phyloP scores from a whole-genome alignment of 164 flowering plant genomes.

The Dillenia suffruticosa region DNA sequence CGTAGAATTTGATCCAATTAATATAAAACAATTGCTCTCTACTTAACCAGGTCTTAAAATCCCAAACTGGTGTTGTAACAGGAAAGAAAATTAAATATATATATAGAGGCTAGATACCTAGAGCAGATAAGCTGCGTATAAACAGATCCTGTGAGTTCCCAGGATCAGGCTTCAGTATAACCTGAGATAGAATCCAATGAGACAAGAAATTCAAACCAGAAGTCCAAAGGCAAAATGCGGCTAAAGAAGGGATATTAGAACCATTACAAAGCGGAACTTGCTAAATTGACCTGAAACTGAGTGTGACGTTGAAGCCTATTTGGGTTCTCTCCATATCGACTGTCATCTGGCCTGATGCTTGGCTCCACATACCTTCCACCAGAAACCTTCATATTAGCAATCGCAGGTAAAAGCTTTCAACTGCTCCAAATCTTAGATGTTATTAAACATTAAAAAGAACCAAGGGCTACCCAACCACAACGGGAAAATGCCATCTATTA shows the following conservation, averaged over 20 bases:
- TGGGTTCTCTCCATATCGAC: conserved; percentile 98
- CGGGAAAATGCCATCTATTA: too few species aligned
- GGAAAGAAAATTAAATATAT: conserved; percentile 3
- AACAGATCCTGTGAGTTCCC: conserved; percentile 97
- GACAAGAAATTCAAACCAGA: not conserved
- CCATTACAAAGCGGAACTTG: too few species aligned
- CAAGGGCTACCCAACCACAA: too few species aligned
- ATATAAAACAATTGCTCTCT: too few species aligned
- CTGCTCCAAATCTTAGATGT: not conserved
- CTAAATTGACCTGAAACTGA: conserved; percentile 75
- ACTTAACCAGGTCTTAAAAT: too few species aligned
- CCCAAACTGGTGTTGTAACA: not conserved
- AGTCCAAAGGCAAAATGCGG: not conserved
- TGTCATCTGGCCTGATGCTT: conserved; percentile 96
- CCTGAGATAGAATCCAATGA: conserved; percentile 44
- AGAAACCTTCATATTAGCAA: conserved; percentile 19
- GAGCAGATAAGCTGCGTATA: conserved; percentile 75
- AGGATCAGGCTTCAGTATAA: conserved; percentile 96
- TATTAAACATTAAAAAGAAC: not conserved
- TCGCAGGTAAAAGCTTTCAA: not conserved
- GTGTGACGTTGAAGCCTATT: conserved; percentile 96
- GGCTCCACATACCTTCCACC: conserved; percentile 83
- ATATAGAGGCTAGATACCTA: conserved; percentile 44
- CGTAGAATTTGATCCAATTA: too few species aligned
- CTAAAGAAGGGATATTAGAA: too few species aligned